Percentiles rank a stretch among this genome's conserved stretches.
Conservation (phyloP, 148 eudicot genomes). For the Diospyros kaki region DNA sequence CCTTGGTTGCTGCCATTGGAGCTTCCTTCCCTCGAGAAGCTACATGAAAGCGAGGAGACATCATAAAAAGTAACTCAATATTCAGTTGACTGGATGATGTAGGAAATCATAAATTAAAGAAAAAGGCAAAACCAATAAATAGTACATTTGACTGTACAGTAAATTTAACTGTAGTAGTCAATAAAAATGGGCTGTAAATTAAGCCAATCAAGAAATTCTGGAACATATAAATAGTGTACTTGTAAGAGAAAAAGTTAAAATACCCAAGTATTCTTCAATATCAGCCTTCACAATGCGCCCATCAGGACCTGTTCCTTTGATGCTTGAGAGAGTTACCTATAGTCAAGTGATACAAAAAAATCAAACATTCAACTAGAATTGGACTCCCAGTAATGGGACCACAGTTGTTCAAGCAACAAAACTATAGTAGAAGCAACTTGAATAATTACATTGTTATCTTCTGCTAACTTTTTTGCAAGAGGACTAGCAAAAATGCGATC, state of each 20-base stretch:
- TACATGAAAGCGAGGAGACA: conserved; percentile 21
- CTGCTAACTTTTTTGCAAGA: conserved; percentile 88
- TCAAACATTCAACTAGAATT: neutral
- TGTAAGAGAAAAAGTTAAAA: conserved; percentile 7
- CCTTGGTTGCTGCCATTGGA: conserved; percentile 43
- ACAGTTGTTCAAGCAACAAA: neutral
- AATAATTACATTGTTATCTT: conserved; percentile 65
- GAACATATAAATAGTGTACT: neutral
- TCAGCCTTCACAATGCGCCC: conserved; percentile 93
- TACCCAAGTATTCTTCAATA: conserved; percentile 93
- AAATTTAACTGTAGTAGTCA: neutral
- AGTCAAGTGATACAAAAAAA: neutral
- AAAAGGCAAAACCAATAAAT: neutral
- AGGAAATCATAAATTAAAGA: neutral
- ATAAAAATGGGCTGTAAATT: neutral
- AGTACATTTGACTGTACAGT: neutral
- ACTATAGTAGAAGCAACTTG: neutral
- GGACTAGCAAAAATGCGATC: conserved; percentile 96
- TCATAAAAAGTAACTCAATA: neutral
- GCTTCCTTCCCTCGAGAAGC: conserved; percentile 76
- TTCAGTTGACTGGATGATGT: neutral
- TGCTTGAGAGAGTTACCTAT: conserved; percentile 74
- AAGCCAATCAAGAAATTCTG: neutral
- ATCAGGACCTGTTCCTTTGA: conserved; percentile 98
- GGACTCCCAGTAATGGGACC: neutral